A percentile compares a stretch with the other conserved stretches of the same genome.
Conservation (phyloP, 352 stramenopile species). For the Phytopythium ostracodes region DNA sequence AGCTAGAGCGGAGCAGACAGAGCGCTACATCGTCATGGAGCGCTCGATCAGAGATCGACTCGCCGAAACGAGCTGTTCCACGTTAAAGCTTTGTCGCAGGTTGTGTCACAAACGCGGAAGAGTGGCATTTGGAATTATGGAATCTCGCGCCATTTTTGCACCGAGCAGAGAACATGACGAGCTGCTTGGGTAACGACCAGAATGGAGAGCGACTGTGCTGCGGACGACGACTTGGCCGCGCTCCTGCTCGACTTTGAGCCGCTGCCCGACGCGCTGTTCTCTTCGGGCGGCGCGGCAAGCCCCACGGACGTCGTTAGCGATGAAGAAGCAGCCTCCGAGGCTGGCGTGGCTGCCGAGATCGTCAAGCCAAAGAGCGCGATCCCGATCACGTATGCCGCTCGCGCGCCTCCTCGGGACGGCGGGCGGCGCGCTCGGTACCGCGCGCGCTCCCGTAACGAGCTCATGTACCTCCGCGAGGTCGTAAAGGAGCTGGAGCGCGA, state of each 20-base stretch:
- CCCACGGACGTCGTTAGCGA: background rate
- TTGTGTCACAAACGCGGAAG: too few relatives aligned
- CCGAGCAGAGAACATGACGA: too few relatives aligned
- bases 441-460: conserved; percentile 1
- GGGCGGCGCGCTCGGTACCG: conserved; percentile 1
- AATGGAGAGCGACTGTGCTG: background rate
- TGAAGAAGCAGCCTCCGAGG: too few relatives aligned
- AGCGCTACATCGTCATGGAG: too few relatives aligned
- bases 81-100: too few relatives aligned
- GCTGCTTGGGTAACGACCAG: background rate
- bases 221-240: background rate
- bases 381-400: background rate
- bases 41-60: too few relatives aligned
- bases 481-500: background rate
- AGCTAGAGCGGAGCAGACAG: too few relatives aligned
- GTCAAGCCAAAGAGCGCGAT: too few relatives aligned
- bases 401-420: background rate
- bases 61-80: too few relatives aligned
- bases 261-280: background rate
- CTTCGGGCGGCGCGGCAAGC: background rate
- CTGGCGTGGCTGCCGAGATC: too few relatives aligned
- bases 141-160: too few relatives aligned
- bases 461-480: conserved; percentile 8
- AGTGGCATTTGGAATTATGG: too few relatives aligned
- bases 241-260: background rate